Evolutionary conservation across 441 rosid genomes (phyloP), one percentile per base, ranked within the genome.

Genomic region (Biscutella auriculata): DNA sequence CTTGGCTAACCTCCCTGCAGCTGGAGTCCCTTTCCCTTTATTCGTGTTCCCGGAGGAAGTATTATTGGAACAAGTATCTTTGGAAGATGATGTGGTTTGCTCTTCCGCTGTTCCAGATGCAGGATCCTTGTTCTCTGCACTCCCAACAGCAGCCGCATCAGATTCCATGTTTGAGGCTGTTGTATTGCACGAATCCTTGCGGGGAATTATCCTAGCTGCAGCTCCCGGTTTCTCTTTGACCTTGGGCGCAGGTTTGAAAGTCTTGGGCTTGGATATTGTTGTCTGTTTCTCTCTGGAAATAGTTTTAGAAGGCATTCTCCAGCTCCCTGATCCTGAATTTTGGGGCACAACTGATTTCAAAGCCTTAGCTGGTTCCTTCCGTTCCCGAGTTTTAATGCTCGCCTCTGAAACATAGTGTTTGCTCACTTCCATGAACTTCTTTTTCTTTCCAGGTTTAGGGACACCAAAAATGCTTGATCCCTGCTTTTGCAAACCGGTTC

Each of bases 381-480:
- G 46, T 65, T 79, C 82, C 19, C 67, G 67, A 39, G 60, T 71
- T 73, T 72, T 75, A 42, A 63, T 65, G 65, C 74, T 74, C 34
- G 73, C 69, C 72, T 73, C 88, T 28, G 77, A 81, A 61, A 79
- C 79, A 57, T 83, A 87, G 67, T 87, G 97, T 72, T 84, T 87
- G 80, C 99, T 89, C 39, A 94, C 99, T 19, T 94, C 99, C 97
- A 94, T 94, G 69, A 90, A 87, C 74, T 94, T 94, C 72, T 87
- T 78, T 69, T 85, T 94, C 80, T 90, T 94, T 63, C 99, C 97
- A 67, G 97, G 99, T 72, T 85, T 90, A 39, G 99, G 99, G 67
- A 90, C 87, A 42, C 99, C 99, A 61, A 85, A 80, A 59, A 82
- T 51, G 72, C 80, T 74, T 11, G 96, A 74, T 62, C 95, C 95